These are phyloP conservation scores for Termitomyces sp. DNA, from an alignment of 768 basidiomycete genomes.

Conservation along the genomic window DNA sequence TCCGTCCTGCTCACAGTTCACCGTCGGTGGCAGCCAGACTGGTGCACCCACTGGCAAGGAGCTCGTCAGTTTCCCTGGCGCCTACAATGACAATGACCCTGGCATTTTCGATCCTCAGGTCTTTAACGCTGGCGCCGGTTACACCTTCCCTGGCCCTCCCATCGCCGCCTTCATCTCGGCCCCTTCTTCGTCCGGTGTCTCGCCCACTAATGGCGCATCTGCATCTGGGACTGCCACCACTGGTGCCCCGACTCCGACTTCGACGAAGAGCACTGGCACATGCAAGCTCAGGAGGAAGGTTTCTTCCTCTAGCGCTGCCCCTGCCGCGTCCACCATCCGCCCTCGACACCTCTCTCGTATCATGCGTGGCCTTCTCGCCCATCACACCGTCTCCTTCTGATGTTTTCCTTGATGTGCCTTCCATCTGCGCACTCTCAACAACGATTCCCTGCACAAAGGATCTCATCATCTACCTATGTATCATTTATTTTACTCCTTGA, in stretches of 20 bases:
- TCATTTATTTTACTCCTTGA: background rate
- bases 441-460: background rate
- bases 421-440: background rate
- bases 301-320: conserved; percentile 2
- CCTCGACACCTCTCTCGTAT: conserved; percentile 25
- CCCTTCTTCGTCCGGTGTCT: background rate
- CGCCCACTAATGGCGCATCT: background rate
- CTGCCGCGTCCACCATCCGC: conserved; percentile 8
- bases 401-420: background rate
- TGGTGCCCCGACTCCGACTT: conserved; percentile 1
- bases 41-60: conserved; percentile 41
- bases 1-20: conserved; percentile 60
- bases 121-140: conserved; percentile 25
- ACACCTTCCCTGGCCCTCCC: conserved; percentile 49
- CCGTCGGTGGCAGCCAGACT: conserved; percentile 47
- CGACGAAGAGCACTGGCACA: conserved; percentile 9
- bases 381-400: conserved; percentile 4
- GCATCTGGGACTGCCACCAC: conserved; percentile 8
- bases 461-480: background rate
- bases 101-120: conserved; percentile 60
- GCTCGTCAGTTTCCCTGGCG: conserved; percentile 67
- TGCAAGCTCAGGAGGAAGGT: conserved; percentile 16
- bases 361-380: conserved; percentile 22
- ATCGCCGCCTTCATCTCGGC: conserved; percentile 35
- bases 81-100: conserved; percentile 64